Evolutionary conservation across 1,139 yeast genomes (phyloP).

Genomic region (Wickerhamomyces sp.): DNA sequence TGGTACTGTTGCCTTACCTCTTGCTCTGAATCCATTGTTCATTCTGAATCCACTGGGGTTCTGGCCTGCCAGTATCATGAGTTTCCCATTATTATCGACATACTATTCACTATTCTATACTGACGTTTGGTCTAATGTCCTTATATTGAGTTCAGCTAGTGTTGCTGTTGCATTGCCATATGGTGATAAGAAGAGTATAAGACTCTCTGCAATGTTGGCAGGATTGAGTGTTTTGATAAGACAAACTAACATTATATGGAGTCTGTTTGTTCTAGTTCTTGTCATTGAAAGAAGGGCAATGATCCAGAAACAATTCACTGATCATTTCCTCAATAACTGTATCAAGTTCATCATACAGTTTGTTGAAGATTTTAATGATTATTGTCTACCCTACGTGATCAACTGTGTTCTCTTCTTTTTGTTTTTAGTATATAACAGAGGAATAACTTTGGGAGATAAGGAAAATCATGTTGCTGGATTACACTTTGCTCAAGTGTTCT

Average conservation of each 20-base stretch:
- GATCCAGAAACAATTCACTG: conserved; percentile 34
- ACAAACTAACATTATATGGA: conserved; percentile 91
- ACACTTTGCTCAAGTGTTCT: conserved; percentile 78
- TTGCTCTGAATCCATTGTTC: conserved; percentile 32
- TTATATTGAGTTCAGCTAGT: conserved; percentile 49
- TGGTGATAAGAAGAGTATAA: conserved; percentile 28
- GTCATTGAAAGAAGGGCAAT: conserved; percentile 48
- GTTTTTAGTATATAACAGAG: conserved; percentile 63
- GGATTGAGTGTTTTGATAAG: conserved; percentile 65
- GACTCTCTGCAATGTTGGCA: conserved; percentile 42
- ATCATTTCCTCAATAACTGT: conserved; percentile 31
- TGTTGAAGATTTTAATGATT: conserved; percentile 28
- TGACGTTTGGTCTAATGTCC: conserved; percentile 84
- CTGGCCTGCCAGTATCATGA: conserved; percentile 44
- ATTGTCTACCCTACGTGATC: conserved; percentile 46
- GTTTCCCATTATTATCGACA: conserved; percentile 68
- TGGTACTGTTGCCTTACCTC: conserved; percentile 50
- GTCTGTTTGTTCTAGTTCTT: conserved; percentile 53
- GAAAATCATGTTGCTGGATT: conserved; percentile 69
- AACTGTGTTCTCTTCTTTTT: conserved; percentile 48
- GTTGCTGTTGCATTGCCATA: conserved; percentile 32
- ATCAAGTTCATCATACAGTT: conserved; percentile 31
- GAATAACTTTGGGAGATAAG: conserved; percentile 81
- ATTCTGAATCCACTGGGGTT: conserved; percentile 36
- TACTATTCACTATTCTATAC: conserved; percentile 83